A percentile compares a stretch with the other conserved stretches of the same genome.
These are phyloP conservation scores for Botrytis sinoallii DNA, from an alignment of 2,329 filamentous ascomycete genomes.

Conservation along the genomic window DNA sequence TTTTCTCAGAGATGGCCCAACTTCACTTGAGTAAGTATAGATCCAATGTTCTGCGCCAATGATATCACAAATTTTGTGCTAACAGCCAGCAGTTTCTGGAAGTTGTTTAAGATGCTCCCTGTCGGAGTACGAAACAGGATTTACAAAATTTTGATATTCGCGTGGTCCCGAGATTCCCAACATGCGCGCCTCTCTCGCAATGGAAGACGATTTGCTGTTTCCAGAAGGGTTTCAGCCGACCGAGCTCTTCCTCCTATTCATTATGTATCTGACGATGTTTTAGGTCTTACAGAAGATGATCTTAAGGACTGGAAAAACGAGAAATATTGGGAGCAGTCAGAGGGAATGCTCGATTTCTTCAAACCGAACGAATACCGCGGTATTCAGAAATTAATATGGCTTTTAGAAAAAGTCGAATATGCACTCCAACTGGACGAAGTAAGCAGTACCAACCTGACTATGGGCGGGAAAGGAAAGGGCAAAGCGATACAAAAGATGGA, in stretches of 20 bases:
- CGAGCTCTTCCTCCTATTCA: neutral
- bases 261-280: neutral
- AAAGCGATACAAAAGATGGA: neutral
- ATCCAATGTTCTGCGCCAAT: too few relatives aligned
- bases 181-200: slow-evolving; percentile 2
- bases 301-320: neutral
- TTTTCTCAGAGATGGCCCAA: neutral
- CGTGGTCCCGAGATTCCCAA: slow-evolving; percentile 2
- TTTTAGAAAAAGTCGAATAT: neutral
- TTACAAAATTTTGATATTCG: neutral
- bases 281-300: neutral
- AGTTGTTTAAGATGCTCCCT: neutral
- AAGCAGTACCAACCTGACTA: too few relatives aligned
- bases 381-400: neutral
- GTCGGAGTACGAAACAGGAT: neutral
- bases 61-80: neutral
- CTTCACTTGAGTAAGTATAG: neutral
- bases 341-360: slow-evolving; percentile 1
- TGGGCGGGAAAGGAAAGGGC: neutral
- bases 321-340: neutral
- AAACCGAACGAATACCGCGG: neutral
- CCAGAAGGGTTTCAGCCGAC: neutral
- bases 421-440: neutral
- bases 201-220: neutral
- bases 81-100: neutral